Evolutionary conservation across 257 asterid species (phyloP).

Genomic region (Eucommia ulmoides): DNA sequence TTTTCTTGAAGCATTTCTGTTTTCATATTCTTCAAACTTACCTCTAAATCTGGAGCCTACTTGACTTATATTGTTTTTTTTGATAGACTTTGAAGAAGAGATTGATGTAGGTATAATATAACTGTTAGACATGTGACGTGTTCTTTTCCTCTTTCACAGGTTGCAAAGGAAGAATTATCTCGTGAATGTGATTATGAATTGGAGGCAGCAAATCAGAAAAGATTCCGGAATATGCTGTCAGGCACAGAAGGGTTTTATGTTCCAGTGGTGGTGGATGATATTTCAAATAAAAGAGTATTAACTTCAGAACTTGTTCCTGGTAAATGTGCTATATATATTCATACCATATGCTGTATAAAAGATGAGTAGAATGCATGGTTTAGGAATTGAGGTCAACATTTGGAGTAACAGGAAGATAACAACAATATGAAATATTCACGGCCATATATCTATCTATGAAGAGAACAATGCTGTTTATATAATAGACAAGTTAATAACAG

Average conservation of each 20-base stretch:
- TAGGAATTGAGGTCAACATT: too few species aligned
- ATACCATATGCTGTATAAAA: too few species aligned
- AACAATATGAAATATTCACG: too few species aligned
- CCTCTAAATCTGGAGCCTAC: too few species aligned
- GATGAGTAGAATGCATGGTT: too few species aligned
- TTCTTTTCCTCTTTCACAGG: conserved; percentile 29
- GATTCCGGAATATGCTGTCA: conserved; percentile 49
- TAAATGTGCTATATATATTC: conserved; percentile 23
- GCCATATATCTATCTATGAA: too few species aligned
- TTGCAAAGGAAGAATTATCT: conserved; percentile 91
- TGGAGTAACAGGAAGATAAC: background rate
- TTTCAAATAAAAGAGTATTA: conserved; percentile 72
- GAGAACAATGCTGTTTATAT: background rate
- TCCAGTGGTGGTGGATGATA: conserved; percentile 67
- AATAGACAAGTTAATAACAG: background rate
- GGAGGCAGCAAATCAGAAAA: conserved; percentile 80
- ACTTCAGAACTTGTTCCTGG: conserved; percentile 91
- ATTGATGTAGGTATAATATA: too few species aligned
- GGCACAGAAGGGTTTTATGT: conserved; percentile 57
- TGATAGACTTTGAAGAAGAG: too few species aligned
- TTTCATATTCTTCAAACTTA: too few species aligned
- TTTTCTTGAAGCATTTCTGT: too few species aligned
- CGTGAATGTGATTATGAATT: conserved; percentile 81
- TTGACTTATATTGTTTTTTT: too few species aligned
- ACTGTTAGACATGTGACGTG: background rate